Base-by-base conservation (phyloP, 805 yeast genomes). In the Kuraishia ogatae region DNA sequence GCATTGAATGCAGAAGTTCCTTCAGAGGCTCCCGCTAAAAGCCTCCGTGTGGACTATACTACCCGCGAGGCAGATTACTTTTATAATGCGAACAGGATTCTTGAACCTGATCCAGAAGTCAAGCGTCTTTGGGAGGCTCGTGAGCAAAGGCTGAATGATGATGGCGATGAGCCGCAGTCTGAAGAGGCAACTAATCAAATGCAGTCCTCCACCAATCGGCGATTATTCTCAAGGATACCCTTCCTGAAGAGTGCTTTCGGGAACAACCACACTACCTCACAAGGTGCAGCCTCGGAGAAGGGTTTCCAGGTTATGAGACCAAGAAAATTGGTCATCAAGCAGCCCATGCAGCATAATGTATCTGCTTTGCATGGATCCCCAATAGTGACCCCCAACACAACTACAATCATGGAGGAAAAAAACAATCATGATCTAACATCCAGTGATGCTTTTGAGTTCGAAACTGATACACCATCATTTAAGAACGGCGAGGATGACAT, bases 61-160 rank as follows among this genome's bases (percentile, higher is more conserved):
- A 77, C 78, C 1, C 70, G 89, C 56, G 89, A 84, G 62, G 84
- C 81, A 1, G 89, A 84, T 63, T 60, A 73, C 35, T 80, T 81
- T 56, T 78, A 71, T 61, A 69, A 72, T 49, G 74, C 74, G 51
- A 73, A 67, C 58, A 69, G 76, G 55, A 69, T 69, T 21, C 53
- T 62, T 8, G 68, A 68, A 17, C 78, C 79, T 29, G 84, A 80
- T 61, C 79, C 80, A 0, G 84, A 79, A 58, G 75, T 80, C 51
- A 73, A 72, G 59, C 71, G 71, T 19, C 66, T 80, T 47, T 80
- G 85, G 85, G 80, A 75, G 29, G 70, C 75, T 2, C 71, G 84
- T 68, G 71, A 67, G 57, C 64, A 61, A 29, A 64, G 65, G 50
- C 52, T 63, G 19, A 56, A 61, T 8, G 56, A 54, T 15, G 47